phyloP scores from a whole-genome alignment of 345 rosid species.

The Eucalyptus marginata region DNA sequence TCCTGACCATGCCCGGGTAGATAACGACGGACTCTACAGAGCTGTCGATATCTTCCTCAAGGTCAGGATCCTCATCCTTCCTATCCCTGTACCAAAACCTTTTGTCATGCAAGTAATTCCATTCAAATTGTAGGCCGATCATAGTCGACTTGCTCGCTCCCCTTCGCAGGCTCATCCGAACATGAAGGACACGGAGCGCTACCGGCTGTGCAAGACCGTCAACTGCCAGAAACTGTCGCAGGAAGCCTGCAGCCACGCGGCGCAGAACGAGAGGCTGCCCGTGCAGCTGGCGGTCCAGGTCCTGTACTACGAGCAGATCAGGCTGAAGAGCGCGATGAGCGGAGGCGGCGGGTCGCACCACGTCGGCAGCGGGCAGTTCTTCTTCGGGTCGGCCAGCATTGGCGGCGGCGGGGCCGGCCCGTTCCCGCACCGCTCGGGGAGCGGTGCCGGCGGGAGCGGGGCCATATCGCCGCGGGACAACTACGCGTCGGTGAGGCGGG shows the following conservation, averaged over 20 bases:
- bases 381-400: slow-evolving; percentile 18
- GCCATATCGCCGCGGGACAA: slow-evolving; percentile 97
- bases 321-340: slow-evolving; percentile 83
- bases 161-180: slow-evolving; percentile 66
- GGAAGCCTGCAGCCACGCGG: slow-evolving; percentile 97
- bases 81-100: neutral
- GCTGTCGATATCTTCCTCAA: slow-evolving; percentile 90
- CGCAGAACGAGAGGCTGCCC: slow-evolving; percentile 89
- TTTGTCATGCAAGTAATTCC: neutral
- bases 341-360: slow-evolving; percentile 24
- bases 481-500: slow-evolving; percentile 92
- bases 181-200: slow-evolving; percentile 77
- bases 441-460: slow-evolving; percentile 82
- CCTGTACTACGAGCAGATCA: slow-evolving; percentile 80
- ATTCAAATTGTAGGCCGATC: neutral
- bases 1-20: slow-evolving; percentile 84
- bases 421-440: slow-evolving; percentile 76
- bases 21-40: slow-evolving; percentile 78
- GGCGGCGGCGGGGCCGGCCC: slow-evolving; percentile 5
- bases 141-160: neutral
- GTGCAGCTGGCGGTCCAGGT: slow-evolving; percentile 96
- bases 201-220: slow-evolving; percentile 80
- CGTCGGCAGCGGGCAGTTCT: slow-evolving; percentile 28
- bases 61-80: slow-evolving; percentile 12
- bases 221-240: slow-evolving; percentile 91